phyloP scores from a whole-genome alignment of 1,284 basidiomycete species.

The Ganoderma boninense region DNA sequence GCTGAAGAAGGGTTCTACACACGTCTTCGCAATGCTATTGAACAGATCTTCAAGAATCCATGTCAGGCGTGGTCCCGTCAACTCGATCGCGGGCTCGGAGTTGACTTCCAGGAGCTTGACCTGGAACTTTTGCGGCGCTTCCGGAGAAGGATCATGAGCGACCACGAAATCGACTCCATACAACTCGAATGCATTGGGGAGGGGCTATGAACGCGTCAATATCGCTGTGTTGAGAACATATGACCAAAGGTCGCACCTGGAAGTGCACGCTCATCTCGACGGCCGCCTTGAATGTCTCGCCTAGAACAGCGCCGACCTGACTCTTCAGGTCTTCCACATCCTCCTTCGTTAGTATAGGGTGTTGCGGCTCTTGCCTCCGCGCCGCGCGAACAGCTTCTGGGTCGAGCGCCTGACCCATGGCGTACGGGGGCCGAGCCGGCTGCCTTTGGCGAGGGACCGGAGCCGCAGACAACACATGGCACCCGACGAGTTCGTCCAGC shows the following conservation, averaged over 20 bases:
- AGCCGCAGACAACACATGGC: conserved; percentile 54
- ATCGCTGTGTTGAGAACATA: neutral
- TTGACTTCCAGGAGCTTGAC: conserved; percentile 92
- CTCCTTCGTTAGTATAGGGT: conserved; percentile 43
- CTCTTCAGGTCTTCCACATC: conserved; percentile 68
- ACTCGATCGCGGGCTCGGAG: conserved; percentile 95
- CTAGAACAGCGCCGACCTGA: conserved; percentile 74
- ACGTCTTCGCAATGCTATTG: conserved; percentile 71
- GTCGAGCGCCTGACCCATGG: conserved; percentile 33
- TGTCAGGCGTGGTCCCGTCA: conserved; percentile 86
- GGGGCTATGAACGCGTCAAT: conserved; percentile 56
- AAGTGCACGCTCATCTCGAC: conserved; percentile 88
- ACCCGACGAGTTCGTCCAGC: conserved; percentile 80
- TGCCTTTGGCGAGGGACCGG: conserved; percentile 10
- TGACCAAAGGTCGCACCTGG: conserved; percentile 61
- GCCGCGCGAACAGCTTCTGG: conserved; percentile 30
- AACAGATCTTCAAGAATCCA: conserved; percentile 88
- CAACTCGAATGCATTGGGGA: conserved; percentile 95
- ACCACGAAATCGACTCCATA: conserved; percentile 94
- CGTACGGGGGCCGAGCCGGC: conserved; percentile 27
- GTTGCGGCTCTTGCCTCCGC: conserved; percentile 30
- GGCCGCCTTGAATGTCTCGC: conserved; percentile 88
- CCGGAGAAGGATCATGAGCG: conserved; percentile 50
- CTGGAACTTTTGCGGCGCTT: conserved; percentile 50
- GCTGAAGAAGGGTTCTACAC: conserved; percentile 72